These are phyloP conservation scores for Globomyces pollinis-pini DNA, from an alignment of 192 early-diverging fungal species.

Conservation along the genomic window DNA sequence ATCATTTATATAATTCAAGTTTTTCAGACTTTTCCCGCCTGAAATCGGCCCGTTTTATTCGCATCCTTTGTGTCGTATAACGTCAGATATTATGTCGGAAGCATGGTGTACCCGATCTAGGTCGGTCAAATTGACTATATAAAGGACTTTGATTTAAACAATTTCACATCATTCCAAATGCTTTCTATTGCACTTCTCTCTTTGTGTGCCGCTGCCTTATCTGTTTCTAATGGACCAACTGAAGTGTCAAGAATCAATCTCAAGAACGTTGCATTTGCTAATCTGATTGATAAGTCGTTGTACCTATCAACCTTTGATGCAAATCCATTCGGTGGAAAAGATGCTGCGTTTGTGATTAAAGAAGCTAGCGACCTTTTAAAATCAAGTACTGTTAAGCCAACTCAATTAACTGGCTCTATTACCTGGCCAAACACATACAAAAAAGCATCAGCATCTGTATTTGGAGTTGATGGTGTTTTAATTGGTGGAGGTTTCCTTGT, in stretches of 20 bases:
- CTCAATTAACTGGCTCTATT: neutral
- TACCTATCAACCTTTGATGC: slow-evolving; percentile 8
- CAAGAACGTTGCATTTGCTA: slow-evolving; percentile 6
- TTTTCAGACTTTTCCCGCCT: too few relatives aligned
- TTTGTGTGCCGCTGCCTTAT: neutral
- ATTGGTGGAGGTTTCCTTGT: slow-evolving; percentile 18
- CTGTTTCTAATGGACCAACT: slow-evolving; percentile 3
- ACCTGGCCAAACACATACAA: slow-evolving; percentile 20
- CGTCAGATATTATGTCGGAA: too few relatives aligned
- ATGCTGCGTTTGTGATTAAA: neutral
- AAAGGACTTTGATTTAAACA: too few relatives aligned
- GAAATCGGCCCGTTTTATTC: too few relatives aligned
- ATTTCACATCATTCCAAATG: neutral
- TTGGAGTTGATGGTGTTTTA: slow-evolving; percentile 13
- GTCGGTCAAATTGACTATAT: too few relatives aligned
- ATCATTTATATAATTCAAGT: too few relatives aligned
- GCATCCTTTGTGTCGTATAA: too few relatives aligned
- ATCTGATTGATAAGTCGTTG: slow-evolving; percentile 1
- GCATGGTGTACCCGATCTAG: too few relatives aligned
- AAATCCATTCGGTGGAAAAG: slow-evolving; percentile 11
- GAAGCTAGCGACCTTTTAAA: neutral
- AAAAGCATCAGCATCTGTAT: neutral
- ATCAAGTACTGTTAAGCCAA: slow-evolving; percentile 24
- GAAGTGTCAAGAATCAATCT: neutral
- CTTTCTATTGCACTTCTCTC: neutral